Evolutionary conservation across 495 filamentous ascomycete species (phyloP).

Genomic region (Penicillium paxilli): DNA sequence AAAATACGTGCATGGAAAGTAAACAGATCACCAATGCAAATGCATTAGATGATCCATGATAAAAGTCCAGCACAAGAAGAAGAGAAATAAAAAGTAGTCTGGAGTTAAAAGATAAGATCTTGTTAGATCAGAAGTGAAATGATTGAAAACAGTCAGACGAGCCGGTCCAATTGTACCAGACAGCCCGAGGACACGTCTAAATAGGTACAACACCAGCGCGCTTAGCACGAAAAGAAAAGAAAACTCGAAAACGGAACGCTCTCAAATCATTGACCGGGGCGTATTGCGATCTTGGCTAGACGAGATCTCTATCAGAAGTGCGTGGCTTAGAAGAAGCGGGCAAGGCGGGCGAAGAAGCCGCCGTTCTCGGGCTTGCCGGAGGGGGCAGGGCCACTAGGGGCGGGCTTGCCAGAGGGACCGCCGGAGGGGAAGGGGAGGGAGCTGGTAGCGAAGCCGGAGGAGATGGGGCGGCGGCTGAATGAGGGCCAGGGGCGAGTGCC

Average conservation of each 20-base stretch:
- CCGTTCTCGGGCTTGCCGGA: conserved; percentile 16
- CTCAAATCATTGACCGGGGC: conserved; percentile 16
- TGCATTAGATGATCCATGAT: conserved; percentile 1
- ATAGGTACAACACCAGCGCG: conserved; percentile 35
- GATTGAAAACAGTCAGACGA: conserved; percentile 25
- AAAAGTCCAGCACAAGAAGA: conserved; percentile 5
- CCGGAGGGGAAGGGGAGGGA: conserved; percentile 3
- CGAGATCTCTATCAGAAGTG: conserved; percentile 12
- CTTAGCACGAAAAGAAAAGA: conserved; percentile 20
- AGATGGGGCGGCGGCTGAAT: conserved; percentile 37
- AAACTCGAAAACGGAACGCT: conserved; percentile 11
- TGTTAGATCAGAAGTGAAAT: conserved; percentile 15
- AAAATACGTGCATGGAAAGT: conserved; percentile 4
- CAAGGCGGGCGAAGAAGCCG: conserved; percentile 30
- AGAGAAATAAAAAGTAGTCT: conserved; percentile 1
- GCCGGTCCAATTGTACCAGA: conserved; percentile 15
- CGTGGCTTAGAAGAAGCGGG: conserved; percentile 16
- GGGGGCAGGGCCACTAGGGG: conserved; percentile 11
- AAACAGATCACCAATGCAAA: neutral
- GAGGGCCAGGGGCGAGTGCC: conserved; percentile 23
- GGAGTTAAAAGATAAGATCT: conserved; percentile 1
- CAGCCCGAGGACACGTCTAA: neutral
- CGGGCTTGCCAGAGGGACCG: conserved; percentile 20
- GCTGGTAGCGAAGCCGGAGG: conserved; percentile 5
- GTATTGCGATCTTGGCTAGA: conserved; percentile 5